A percentile compares a stretch with the other conserved stretches of the same genome.
phyloP scores from a whole-genome alignment of 139 green algal genomes.

The Mychonastes homosphaera region DNA sequence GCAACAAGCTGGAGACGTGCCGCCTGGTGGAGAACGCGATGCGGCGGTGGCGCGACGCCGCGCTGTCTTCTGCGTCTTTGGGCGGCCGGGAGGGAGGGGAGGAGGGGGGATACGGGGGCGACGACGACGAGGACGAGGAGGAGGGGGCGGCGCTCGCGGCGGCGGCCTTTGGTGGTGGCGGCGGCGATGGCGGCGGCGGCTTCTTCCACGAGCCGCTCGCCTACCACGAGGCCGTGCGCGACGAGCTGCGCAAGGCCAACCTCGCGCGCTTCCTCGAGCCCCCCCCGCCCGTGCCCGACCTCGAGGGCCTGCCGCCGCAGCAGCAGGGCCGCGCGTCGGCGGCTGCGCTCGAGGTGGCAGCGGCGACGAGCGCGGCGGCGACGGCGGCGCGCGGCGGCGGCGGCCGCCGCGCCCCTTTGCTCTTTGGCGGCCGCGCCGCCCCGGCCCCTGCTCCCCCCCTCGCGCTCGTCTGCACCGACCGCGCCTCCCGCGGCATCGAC shows the following conservation, averaged over 20 bases:
- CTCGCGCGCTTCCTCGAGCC: slow-evolving; percentile 52
- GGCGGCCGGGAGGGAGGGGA: not conserved
- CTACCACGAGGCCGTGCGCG: slow-evolving; percentile 75
- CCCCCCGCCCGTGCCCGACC: not conserved
- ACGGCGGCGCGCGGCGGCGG: too few species aligned
- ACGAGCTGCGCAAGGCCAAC: slow-evolving; percentile 29
- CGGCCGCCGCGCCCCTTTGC: too few species aligned
- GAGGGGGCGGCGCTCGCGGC: not conserved
- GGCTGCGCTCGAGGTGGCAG: too few species aligned
- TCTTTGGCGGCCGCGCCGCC: not conserved
- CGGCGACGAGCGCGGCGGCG: too few species aligned
- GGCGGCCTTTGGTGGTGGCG: not conserved
- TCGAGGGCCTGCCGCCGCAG: not conserved
- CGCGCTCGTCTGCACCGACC: slow-evolving; percentile 69
- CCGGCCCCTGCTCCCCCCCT: slow-evolving; percentile 5
- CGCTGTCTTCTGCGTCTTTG: not conserved
- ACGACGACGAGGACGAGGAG: not conserved
- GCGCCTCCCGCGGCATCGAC: slow-evolving; percentile 55
- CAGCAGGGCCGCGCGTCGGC: too few species aligned
- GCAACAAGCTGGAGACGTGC: slow-evolving; percentile 89
- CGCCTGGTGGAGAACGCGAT: slow-evolving; percentile 84
- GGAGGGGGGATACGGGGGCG: slow-evolving; percentile 9
- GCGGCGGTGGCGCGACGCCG: slow-evolving; percentile 25
- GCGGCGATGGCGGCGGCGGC: not conserved
- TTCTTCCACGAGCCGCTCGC: slow-evolving; percentile 41